phyloP scores from a whole-genome alignment of 169 alveolate genomes.

The Neospora caninum region DNA sequence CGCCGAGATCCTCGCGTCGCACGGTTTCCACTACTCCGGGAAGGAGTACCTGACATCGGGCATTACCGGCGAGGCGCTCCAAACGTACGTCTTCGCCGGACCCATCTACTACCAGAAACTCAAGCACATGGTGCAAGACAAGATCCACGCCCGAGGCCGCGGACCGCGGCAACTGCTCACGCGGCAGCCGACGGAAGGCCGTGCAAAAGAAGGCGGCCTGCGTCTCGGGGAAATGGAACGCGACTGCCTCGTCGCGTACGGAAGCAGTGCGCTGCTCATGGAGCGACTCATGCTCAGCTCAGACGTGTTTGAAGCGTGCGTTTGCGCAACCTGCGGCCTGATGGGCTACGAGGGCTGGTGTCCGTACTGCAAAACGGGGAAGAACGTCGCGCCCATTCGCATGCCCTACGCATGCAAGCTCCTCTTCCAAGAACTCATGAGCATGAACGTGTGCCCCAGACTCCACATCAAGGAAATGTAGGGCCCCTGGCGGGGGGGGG shows the following conservation, averaged over 20 bases:
- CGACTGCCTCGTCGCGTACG: constrained; percentile 99
- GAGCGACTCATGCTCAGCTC: constrained; percentile 98
- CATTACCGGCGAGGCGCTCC: constrained; percentile 98
- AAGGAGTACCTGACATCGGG: constrained; percentile 97
- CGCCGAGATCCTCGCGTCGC: constrained; percentile 88
- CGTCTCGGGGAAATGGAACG: constrained; percentile 99
- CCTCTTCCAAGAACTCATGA: constrained; percentile 85
- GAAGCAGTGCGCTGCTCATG: constrained; percentile 93
- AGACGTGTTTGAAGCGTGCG: constrained; percentile 96
- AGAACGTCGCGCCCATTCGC: constrained; percentile 77
- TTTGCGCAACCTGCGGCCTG: constrained; percentile 95
- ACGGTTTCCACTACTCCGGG: constrained; percentile 96
- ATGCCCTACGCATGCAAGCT: constrained; percentile 95
- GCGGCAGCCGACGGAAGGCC: constrained; percentile 99
- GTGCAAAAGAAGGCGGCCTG: constrained; percentile 99
- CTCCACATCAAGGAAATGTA: constrained; percentile 57
- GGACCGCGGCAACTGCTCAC: constrained; percentile 99
- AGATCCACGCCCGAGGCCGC: constrained; percentile 97
- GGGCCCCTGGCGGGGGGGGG: neutral
- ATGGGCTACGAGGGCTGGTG: constrained; percentile 95
- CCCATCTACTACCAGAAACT: constrained; percentile 99
- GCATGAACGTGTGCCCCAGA: constrained; percentile 86
- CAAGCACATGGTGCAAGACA: constrained; percentile 97
- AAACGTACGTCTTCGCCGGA: constrained; percentile 96
- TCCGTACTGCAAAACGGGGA: constrained; percentile 91